Percentiles rank a stretch among this genome's conserved stretches.
Conservation (phyloP, 768 basidiomycete species). For the Hemileccinum impolitum region DNA sequence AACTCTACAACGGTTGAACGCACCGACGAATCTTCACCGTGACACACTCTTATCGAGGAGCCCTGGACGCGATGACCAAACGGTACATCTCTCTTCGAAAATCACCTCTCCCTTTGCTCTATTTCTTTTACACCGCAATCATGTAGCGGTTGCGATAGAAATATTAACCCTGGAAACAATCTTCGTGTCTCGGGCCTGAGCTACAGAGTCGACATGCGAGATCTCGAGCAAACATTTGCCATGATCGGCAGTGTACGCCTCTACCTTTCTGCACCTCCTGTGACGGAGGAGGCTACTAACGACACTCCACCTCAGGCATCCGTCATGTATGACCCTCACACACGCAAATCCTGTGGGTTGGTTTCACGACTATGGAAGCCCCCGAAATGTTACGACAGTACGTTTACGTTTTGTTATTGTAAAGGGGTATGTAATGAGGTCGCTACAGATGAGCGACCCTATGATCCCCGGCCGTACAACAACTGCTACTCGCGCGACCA, state of each 20-base stretch:
- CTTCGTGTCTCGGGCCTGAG: conserved; percentile 60
- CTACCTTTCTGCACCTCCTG: background rate
- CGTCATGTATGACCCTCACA: conserved; percentile 71
- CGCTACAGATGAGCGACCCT: conserved; percentile 70
- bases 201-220: conserved; percentile 69
- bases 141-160: conserved; percentile 25
- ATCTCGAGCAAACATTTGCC: conserved; percentile 84
- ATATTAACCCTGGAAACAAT: conserved; percentile 62
- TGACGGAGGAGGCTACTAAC: conserved; percentile 4
- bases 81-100: conserved; percentile 39
- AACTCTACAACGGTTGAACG: too few relatives aligned
- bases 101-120: background rate
- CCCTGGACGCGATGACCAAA: conserved; percentile 57
- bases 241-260: conserved; percentile 79
- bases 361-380: conserved; percentile 90
- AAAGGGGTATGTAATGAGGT: background rate
- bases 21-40: too few relatives aligned
- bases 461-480: conserved; percentile 91
- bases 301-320: conserved; percentile 41
- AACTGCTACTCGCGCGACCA: conserved; percentile 73
- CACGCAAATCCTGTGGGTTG: conserved; percentile 75
- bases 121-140: too few relatives aligned
- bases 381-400: conserved; percentile 73
- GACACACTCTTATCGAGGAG: too few relatives aligned
- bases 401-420: conserved; percentile 18